phyloP scores from a whole-genome alignment of 108 stramenopile species.

The Nitzschia sp. region DNA sequence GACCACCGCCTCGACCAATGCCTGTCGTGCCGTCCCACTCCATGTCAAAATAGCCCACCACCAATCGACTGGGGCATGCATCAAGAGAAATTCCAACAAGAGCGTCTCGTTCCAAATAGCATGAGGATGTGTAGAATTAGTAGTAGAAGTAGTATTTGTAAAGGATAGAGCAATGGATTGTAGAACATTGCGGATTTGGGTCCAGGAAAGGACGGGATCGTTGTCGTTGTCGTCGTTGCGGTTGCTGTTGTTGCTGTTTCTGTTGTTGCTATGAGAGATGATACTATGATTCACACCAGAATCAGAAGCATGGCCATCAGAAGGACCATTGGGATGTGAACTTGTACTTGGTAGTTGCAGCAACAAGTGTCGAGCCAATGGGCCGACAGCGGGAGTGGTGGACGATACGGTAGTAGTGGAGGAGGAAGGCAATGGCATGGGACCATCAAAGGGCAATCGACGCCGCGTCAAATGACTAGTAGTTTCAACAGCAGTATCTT shows the following conservation, averaged over 20 bases:
- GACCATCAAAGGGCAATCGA: too few relatives aligned
- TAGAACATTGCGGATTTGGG: not conserved
- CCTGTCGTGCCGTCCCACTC: slow-evolving; percentile 5
- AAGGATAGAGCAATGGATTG: not conserved
- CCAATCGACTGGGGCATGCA: not conserved
- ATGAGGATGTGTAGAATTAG: not conserved
- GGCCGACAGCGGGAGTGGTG: not conserved
- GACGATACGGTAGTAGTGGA: too few relatives aligned
- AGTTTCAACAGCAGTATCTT: too few relatives aligned
- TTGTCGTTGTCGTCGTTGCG: not conserved
- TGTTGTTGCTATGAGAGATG: not conserved
- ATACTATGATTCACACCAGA: too few relatives aligned
- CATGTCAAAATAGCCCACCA: not conserved
- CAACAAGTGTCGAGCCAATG: slow-evolving; percentile 3
- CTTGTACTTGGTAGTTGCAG: not conserved
- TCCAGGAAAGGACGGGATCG: not conserved
- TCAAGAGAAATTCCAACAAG: slow-evolving; percentile 10
- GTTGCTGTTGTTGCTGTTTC: not conserved
- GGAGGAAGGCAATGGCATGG: too few relatives aligned
- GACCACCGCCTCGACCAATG: not conserved
- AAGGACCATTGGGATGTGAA: too few relatives aligned
- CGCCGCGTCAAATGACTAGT: too few relatives aligned
- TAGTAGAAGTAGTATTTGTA: too few relatives aligned
- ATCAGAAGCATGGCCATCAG: too few relatives aligned
- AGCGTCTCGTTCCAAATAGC: not conserved